phyloP scores from a whole-genome alignment of 129 eudicot genomes.

The Chrysanthemum seticuspe region DNA sequence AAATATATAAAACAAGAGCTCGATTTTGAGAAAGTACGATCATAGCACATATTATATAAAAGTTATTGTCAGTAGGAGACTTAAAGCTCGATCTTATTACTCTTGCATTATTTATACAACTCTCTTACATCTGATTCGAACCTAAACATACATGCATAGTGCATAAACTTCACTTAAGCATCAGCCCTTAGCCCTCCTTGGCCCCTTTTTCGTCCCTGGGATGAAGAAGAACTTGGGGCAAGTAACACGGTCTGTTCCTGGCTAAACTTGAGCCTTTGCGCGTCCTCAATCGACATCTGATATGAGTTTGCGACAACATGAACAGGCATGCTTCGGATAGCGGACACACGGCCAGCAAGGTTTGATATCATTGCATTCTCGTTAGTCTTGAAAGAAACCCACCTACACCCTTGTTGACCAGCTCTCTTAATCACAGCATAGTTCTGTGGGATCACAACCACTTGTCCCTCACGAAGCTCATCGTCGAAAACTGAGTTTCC shows the following conservation, averaged over 20 bases:
- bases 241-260: conserved; percentile 3
- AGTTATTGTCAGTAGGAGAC: too few relatives aligned
- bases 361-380: conserved; percentile 65
- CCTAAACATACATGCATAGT: too few relatives aligned
- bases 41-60: too few relatives aligned
- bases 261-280: conserved; percentile 18
- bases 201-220: not conserved
- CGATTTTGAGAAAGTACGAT: too few relatives aligned
- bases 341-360: conserved; percentile 66
- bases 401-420: conserved; percentile 48
- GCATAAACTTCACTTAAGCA: not conserved
- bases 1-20: too few relatives aligned
- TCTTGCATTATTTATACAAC: not conserved
- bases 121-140: not conserved
- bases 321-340: conserved; percentile 50
- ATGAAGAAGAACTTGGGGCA: not conserved
- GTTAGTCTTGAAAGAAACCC: conserved; percentile 63
- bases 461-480: conserved; percentile 46
- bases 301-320: conserved; percentile 53
- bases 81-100: too few relatives aligned
- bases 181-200: not conserved
- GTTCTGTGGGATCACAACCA: conserved; percentile 66
- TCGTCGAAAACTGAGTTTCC: conserved; percentile 64
- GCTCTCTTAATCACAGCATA: conserved; percentile 65
- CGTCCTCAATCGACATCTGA: conserved; percentile 53